Evolutionary conservation across 139 green algal genomes (phyloP), one percentile per base, ranked within the genome.

Genomic region (Asterochloris sp.): DNA sequence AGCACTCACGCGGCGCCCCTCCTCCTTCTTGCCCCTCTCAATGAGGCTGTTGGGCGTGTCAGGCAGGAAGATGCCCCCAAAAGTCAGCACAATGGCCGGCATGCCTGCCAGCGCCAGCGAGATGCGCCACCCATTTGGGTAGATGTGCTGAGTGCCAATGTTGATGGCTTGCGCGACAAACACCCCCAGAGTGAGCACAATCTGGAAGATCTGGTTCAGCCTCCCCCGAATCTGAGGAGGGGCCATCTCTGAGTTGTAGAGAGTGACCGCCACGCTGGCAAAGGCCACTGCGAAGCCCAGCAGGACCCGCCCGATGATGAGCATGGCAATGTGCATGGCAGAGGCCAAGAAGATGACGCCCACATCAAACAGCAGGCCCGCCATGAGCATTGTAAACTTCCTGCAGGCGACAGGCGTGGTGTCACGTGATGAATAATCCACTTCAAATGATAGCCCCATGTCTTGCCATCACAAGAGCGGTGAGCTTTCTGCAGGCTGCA

Each of bases 1-100:
- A 17, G 38, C 26, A 29, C 74, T 60, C 23, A 80, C 76, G 24
- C 26, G 67, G 12, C 76, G 76, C 23, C 76, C 76, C 23, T 80
- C 26, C 28, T 92, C 89, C 14, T 62, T 12, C 11, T 88, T 62
- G 24, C 91, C 91, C 38, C 93, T 86, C 87, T 91, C 87, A n/a
- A 94, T 84, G 28, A 96, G 89, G 13, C 85, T 93, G 90, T 96
- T 96, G 80, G 92, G 93, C 4, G 93, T 95, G 67, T 97, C 93
- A 9, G 92, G 90, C 75, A 96, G 86, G 62, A 93, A 38, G 47
- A 96, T 82, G 79, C 79, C 83, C 17, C 93, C 92, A 54, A 84
- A 54, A 15, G 80, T 84, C 54, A 87, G 29, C 0, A 87, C 54
- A 14, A 87, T 74, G 60, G 84, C 84, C 16, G 84, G 84, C 21